A percentile compares a stretch with the other conserved stretches of the same genome.
These are phyloP conservation scores for Beauveria varroae DNA, from an alignment of 2,329 filamentous ascomycete genomes.

Conservation along the genomic window DNA sequence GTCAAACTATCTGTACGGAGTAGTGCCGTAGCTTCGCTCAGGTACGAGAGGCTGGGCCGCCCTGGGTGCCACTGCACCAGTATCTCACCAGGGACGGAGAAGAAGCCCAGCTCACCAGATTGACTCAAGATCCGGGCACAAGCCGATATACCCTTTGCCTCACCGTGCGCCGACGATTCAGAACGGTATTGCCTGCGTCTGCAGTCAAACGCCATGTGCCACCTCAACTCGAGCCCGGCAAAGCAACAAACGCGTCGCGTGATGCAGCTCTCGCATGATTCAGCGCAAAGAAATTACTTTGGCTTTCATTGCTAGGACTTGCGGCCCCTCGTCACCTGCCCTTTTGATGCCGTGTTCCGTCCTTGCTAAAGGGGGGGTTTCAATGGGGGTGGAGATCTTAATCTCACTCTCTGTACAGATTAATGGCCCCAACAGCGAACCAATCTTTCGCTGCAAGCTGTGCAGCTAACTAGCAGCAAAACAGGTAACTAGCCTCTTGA, in stretches of 20 bases:
- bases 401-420: neutral
- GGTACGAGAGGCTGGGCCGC: neutral
- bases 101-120: neutral
- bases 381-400: neutral
- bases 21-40: neutral
- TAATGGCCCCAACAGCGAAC: neutral
- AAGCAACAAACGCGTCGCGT: constrained; percentile 7
- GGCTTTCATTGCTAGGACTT: neutral
- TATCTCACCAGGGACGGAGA: neutral
- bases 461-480: neutral
- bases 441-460: neutral
- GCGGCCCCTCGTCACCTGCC: neutral
- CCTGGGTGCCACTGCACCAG: neutral
- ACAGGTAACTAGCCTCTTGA: neutral
- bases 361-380: neutral
- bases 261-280: constrained; percentile 3
- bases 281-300: neutral
- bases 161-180: neutral
- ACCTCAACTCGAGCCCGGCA: neutral
- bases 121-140: neutral
- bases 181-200: neutral
- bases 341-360: neutral
- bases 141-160: neutral
- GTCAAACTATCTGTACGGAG: neutral
- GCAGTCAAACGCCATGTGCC: neutral